phyloP scores from a whole-genome alignment of 495 filamentous ascomycete genomes.

The Aspergillus wentii region DNA sequence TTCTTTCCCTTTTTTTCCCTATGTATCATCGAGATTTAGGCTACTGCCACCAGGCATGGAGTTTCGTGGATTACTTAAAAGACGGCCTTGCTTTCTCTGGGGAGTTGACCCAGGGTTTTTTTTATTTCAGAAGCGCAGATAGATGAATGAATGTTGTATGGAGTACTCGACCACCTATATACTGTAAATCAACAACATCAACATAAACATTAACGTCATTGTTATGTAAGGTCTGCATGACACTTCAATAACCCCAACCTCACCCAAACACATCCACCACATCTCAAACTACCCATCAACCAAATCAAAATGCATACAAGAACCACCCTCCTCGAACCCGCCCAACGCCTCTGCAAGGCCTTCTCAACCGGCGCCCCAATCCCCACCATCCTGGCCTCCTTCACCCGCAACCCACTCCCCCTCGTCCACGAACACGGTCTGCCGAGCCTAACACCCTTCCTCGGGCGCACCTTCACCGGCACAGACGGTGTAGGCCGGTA shows the following conservation, averaged over 20 bases:
- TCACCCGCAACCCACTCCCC: constrained; percentile 38
- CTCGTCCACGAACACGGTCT: constrained; percentile 54
- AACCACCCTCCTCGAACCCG: constrained; percentile 34
- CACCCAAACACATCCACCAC: background rate
- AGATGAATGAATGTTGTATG: too few species aligned
- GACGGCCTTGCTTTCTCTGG: too few species aligned
- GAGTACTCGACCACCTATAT: too few species aligned
- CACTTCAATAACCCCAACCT: background rate
- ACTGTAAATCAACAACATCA: too few species aligned
- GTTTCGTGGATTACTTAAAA: too few species aligned
- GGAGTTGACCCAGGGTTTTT: too few species aligned
- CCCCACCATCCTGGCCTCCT: constrained; percentile 38
- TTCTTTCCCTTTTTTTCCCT: constrained; percentile 7
- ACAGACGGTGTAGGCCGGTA: constrained; percentile 41
- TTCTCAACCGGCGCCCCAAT: constrained; percentile 32
- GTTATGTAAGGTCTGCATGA: constrained; percentile 18
- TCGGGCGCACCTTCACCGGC: constrained; percentile 52
- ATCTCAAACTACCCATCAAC: background rate
- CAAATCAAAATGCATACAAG: constrained; percentile 21
- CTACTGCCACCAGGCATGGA: too few species aligned
- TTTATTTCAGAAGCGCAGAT: too few species aligned
- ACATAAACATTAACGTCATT: constrained; percentile 17
- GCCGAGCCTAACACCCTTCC: constrained; percentile 55
- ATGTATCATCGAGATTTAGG: too few species aligned
- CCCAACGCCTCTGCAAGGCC: constrained; percentile 39